phyloP scores from a whole-genome alignment of 768 basidiomycete genomes.

The Suillus ampliporus region DNA sequence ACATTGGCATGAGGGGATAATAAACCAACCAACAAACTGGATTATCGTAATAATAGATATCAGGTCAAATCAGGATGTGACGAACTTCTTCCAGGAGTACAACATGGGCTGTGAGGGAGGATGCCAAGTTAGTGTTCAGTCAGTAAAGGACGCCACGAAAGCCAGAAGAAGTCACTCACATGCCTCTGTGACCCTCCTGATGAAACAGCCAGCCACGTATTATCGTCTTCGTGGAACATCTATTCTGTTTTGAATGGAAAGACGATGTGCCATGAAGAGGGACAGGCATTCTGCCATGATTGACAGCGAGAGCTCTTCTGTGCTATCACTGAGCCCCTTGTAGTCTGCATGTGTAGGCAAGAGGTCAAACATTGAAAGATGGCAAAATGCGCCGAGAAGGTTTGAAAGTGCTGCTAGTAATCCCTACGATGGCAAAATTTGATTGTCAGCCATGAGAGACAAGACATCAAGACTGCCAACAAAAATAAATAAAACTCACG shows the following conservation, averaged over 20 bases:
- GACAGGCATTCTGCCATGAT: slow-evolving; percentile 61
- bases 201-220: slow-evolving; percentile 37
- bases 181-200: slow-evolving; percentile 5
- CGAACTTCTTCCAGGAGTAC: slow-evolving; percentile 13
- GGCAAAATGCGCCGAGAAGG: slow-evolving; percentile 55
- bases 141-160: slow-evolving; percentile 7
- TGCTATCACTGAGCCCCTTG: slow-evolving; percentile 39
- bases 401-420: slow-evolving; percentile 64
- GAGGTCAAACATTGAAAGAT: slow-evolving; percentile 59
- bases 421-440: slow-evolving; percentile 44
- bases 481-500: slow-evolving; percentile 48
- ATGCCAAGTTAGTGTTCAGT: not conserved
- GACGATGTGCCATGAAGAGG: slow-evolving; percentile 55
- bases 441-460: slow-evolving; percentile 11
- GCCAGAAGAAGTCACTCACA: slow-evolving; percentile 1
- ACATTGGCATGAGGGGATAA: not conserved
- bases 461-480: slow-evolving; percentile 8
- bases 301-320: slow-evolving; percentile 56
- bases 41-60: not conserved
- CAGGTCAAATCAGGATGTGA: slow-evolving; percentile 1
- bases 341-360: slow-evolving; percentile 61
- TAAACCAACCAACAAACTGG: not conserved
- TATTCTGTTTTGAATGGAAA: slow-evolving; percentile 65
- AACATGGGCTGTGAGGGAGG: slow-evolving; percentile 8
- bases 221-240: slow-evolving; percentile 39